Percentiles rank a stretch among this genome's conserved stretches.
Evolutionary conservation across 495 filamentous ascomycete genomes (phyloP).

Genomic region (Pseudoneurospora amorphoporcata): DNA sequence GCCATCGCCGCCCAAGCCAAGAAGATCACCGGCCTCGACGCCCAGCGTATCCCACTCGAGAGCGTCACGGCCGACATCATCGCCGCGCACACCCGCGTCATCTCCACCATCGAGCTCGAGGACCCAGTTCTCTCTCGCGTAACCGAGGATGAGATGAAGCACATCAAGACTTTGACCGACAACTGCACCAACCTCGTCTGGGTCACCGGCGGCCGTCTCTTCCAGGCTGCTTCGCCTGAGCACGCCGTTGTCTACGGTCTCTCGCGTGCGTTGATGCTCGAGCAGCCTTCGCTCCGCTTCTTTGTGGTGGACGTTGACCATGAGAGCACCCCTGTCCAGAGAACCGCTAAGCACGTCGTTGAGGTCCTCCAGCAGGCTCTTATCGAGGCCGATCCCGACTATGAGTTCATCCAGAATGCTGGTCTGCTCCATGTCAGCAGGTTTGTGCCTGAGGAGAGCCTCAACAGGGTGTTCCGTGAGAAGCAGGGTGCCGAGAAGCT

Average conservation of each 20-base stretch:
- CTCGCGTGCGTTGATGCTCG: slow-evolving; percentile 18
- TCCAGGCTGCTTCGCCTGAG: slow-evolving; percentile 14
- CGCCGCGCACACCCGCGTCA: slow-evolving; percentile 6
- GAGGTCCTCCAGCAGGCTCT: slow-evolving; percentile 7
- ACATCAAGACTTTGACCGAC: slow-evolving; percentile 18
- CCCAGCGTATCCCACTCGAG: not conserved
- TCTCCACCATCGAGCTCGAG: not conserved
- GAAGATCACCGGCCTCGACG: not conserved
- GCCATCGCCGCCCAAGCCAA: not conserved
- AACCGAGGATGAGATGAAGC: not conserved
- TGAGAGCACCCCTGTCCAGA: not conserved
- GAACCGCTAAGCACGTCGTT: slow-evolving; percentile 7
- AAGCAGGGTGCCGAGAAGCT: slow-evolving; percentile 15
- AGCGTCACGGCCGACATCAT: slow-evolving; percentile 1
- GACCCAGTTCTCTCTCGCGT: not conserved
- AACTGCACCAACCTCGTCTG: slow-evolving; percentile 27
- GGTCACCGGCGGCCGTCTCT: slow-evolving; percentile 9
- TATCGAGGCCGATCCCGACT: slow-evolving; percentile 14
- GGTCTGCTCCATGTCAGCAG: slow-evolving; percentile 18
- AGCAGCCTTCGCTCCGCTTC: slow-evolving; percentile 19
- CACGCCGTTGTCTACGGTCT: slow-evolving; percentile 17
- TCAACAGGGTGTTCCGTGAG: slow-evolving; percentile 8
- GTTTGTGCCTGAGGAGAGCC: slow-evolving; percentile 10
- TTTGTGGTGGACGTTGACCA: slow-evolving; percentile 19
- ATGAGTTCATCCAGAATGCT: slow-evolving; percentile 22